These are phyloP conservation scores for Coemansia sp. DNA, from an alignment of 192 early-diverging fungal genomes.

Conservation along the genomic window DNA sequence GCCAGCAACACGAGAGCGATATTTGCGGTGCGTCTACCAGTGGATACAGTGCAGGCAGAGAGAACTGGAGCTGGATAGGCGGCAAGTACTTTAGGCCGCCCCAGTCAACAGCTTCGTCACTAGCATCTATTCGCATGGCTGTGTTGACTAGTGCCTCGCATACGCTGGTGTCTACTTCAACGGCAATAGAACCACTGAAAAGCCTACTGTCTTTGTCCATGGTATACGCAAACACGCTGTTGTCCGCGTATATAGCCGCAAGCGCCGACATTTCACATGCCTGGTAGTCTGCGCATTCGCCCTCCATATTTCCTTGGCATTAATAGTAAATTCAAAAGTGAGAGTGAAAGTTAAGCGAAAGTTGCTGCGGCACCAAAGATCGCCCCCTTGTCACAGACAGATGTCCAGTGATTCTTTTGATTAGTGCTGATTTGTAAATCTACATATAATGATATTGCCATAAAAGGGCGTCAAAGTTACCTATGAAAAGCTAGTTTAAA, in stretches of 20 bases:
- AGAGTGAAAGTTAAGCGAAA: neutral
- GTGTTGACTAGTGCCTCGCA: neutral
- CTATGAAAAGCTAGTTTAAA: too few species aligned
- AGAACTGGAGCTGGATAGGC: constrained; percentile 16
- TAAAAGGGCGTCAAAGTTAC: too few species aligned
- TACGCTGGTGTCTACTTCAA: constrained; percentile 10
- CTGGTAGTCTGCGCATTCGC: constrained; percentile 27
- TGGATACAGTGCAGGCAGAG: constrained; percentile 13
- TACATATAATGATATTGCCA: too few species aligned
- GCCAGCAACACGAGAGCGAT: constrained; percentile 17
- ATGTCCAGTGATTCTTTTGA: neutral
- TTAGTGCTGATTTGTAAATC: neutral
- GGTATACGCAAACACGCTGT: neutral
- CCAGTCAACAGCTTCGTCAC: neutral
- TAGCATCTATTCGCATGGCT: neutral
- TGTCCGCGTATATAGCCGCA: constrained; percentile 19
- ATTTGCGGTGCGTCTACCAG: constrained; percentile 14
- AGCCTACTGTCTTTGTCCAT: neutral
- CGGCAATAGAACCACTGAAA: constrained; percentile 3
- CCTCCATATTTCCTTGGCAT: neutral
- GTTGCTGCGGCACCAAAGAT: neutral
- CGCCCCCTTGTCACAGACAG: neutral
- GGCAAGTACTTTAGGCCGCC: neutral
- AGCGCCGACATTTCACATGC: constrained; percentile 28
- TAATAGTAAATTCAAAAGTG: neutral